Conservation (phyloP, 2,329 filamentous ascomycete genomes). For the Diplodia corticola region DNA sequence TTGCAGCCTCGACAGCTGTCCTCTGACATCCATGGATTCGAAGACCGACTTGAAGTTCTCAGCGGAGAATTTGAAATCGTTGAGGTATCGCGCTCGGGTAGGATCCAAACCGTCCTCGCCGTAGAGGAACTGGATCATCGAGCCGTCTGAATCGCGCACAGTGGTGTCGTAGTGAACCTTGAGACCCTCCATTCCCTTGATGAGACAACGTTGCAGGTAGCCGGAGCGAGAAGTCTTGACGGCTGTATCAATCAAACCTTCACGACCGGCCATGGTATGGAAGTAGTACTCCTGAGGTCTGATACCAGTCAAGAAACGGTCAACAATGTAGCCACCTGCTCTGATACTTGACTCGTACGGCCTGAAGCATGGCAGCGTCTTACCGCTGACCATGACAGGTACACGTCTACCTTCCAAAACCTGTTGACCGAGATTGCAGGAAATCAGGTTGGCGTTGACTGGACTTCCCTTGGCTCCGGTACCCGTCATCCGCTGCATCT, state of each 20-base stretch:
- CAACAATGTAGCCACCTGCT: slow-evolving; percentile 90
- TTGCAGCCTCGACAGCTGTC: slow-evolving; percentile 55
- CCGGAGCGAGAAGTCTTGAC: slow-evolving; percentile 98
- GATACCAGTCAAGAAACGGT: slow-evolving; percentile 97
- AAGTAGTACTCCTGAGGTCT: slow-evolving; percentile 98
- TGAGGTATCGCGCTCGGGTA: slow-evolving; percentile 88
- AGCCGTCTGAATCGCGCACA: slow-evolving; percentile 90
- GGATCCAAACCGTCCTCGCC: slow-evolving; percentile 95
- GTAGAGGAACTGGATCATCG: slow-evolving; percentile 91
- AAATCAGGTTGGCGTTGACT: slow-evolving; percentile 97
- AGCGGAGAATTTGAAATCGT: slow-evolving; percentile 85
- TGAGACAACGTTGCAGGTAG: slow-evolving; percentile 92
- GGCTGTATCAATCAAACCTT: slow-evolving; percentile 97
- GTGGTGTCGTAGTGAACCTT: slow-evolving; percentile 91
- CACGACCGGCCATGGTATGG: slow-evolving; percentile 98
- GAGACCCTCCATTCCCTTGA: slow-evolving; percentile 97
- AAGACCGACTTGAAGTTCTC: slow-evolving; percentile 82
- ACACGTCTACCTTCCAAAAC: slow-evolving; percentile 93
- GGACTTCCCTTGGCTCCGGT: slow-evolving; percentile 91
- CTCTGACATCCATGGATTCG: slow-evolving; percentile 69
- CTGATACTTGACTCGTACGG: slow-evolving; percentile 86
- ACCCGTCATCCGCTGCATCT: slow-evolving; percentile 98
- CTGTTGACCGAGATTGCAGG: slow-evolving; percentile 95
- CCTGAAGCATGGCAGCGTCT: slow-evolving; percentile 90
- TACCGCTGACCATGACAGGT: slow-evolving; percentile 96